Conservation (phyloP, 768 basidiomycete genomes). For the Tubosaeta sp. region DNA sequence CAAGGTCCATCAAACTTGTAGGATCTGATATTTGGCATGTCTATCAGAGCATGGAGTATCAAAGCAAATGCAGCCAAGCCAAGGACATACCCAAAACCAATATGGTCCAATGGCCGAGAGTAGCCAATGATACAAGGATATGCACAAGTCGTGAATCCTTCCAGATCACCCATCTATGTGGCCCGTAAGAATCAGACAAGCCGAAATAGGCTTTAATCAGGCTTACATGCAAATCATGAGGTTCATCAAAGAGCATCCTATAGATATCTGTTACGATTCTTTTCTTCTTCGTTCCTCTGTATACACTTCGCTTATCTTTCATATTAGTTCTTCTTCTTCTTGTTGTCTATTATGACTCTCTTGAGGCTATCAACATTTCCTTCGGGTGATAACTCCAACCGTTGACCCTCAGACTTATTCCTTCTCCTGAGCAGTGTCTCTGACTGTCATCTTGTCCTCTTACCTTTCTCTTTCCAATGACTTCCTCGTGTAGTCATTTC, state of each 20-base stretch:
- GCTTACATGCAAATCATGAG: conserved; percentile 16
- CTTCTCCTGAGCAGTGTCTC: too few relatives aligned
- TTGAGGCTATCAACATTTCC: too few relatives aligned
- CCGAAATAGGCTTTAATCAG: neutral
- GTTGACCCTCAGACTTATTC: too few relatives aligned
- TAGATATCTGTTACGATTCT: too few relatives aligned
- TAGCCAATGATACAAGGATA: neutral
- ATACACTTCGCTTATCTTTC: too few relatives aligned
- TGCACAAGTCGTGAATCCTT: conserved; percentile 3
- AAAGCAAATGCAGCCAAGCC: neutral
- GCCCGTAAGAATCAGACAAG: neutral
- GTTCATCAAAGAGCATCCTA: conserved; percentile 12
- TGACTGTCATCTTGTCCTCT: too few relatives aligned
- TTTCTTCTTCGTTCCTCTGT: too few relatives aligned
- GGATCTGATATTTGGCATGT: neutral
- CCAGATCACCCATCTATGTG: conserved; percentile 16
- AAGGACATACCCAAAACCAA: conserved; percentile 2
- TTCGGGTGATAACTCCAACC: too few relatives aligned
- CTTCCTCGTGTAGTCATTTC: too few relatives aligned
- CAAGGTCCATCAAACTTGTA: conserved; percentile 1
- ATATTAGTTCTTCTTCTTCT: too few relatives aligned
- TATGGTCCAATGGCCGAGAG: conserved; percentile 12
- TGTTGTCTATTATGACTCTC: too few relatives aligned
- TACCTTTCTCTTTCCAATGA: too few relatives aligned
- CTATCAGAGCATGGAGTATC: conserved; percentile 1